Percentiles rank a stretch among this genome's conserved stretches.
phyloP scores from a whole-genome alignment of 352 stramenopile species.

The Blastocystis sp. region DNA sequence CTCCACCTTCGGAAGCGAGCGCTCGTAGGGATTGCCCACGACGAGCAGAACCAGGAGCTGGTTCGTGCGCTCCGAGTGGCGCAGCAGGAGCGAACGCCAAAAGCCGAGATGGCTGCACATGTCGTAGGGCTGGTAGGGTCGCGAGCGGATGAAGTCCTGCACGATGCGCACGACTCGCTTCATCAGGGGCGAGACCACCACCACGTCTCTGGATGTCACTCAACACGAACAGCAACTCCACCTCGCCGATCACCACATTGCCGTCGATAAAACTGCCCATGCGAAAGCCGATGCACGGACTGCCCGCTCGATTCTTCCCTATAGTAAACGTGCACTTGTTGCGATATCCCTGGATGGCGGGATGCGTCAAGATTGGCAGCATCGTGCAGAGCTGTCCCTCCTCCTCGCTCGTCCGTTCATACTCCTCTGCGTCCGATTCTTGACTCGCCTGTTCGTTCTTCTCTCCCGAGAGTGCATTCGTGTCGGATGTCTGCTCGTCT shows the following conservation, averaged over 20 bases:
- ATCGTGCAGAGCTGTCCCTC: slow-evolving; percentile 43
- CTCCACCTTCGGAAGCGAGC: background rate
- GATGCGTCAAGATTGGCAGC: background rate
- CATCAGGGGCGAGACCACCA: slow-evolving; percentile 47
- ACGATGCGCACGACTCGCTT: background rate
- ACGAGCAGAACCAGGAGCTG: slow-evolving; percentile 21
- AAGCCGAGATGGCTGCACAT: slow-evolving; percentile 56
- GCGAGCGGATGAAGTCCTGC: slow-evolving; percentile 1
- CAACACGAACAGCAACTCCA: background rate
- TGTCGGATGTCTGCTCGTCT: background rate
- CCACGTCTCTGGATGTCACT: background rate
- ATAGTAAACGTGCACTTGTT: slow-evolving; percentile 61
- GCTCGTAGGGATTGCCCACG: slow-evolving; percentile 20
- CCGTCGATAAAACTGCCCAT: slow-evolving; percentile 61
- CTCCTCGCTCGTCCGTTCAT: background rate
- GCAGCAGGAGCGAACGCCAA: slow-evolving; percentile 31
- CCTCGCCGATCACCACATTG: slow-evolving; percentile 15
- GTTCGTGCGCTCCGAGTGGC: slow-evolving; percentile 30
- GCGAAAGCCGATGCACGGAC: slow-evolving; percentile 52
- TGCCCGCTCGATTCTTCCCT: background rate
- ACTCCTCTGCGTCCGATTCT: background rate
- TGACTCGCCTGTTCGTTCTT: background rate
- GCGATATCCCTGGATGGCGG: background rate
- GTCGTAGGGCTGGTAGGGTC: background rate
- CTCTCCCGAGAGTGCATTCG: background rate